Base-by-base conservation (phyloP, 2,329 filamentous ascomycete genomes). In the Xylariaceae sp. region DNA sequence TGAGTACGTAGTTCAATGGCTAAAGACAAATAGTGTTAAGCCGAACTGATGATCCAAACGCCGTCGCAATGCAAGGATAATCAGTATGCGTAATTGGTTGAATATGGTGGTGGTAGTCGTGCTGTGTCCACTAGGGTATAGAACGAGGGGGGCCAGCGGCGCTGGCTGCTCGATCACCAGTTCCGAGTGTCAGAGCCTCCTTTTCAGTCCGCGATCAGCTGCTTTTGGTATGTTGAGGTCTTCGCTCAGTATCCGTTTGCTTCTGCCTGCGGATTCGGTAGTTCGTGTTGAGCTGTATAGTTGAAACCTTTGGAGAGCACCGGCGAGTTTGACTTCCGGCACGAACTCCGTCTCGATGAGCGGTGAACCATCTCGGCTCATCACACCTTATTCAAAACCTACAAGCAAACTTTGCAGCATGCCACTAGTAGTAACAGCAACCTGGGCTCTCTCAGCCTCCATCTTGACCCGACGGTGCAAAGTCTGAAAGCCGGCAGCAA, bases 401-500 rank as follows among this genome's bases (percentile, higher is more conserved):
- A 77, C 73, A 58, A 86, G 80, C 53, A 82, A 53, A 39, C 70
- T 85, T 57, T 92, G 88, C 53, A 97, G 69, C 91, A 97, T 96
- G 2, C 92, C 93, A 55, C 79, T 79, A 10, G 88, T 91, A 68
- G 86, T 82, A 56, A 81, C 84, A 2, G 92, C 91, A 61, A 86
- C 77, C 67, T 95, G 87, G 19, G 89, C 88, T 59, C 85, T 82
- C 66, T 94, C 88, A 10, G 91, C 85, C 65, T 93, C 88, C 33
- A 79, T 72, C 51, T 80, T 77, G 17, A 97, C 92, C 32, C 83
- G 75, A 37, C 76, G 71, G 62, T 86, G 82, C 52, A 96, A 72
- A 39, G 74, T 74, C 56, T 80, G 76, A 59, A 97, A 82, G 39
- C 83, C 75, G 40, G 75, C 74, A 50, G 88, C 83, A 45, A 97